These are phyloP conservation scores for Penicillium nordicum DNA, from an alignment of 2,329 filamentous ascomycete species.

Conservation along the genomic window DNA sequence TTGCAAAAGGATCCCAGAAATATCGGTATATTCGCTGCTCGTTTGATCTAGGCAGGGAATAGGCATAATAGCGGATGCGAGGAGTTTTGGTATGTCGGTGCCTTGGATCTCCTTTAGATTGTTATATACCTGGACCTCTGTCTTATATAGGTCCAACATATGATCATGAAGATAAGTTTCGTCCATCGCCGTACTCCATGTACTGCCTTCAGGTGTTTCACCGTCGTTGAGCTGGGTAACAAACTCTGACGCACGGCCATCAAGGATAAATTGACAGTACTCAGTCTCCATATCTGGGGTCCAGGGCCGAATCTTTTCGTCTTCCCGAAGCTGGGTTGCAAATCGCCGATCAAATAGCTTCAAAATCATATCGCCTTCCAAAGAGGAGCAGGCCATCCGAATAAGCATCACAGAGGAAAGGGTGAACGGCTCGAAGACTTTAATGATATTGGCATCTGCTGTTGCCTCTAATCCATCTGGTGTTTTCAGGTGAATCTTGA, in stretches of 20 bases:
- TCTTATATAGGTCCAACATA: conserved; percentile 10
- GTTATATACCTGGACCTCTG: conserved; percentile 15
- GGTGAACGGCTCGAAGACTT: conserved; percentile 16
- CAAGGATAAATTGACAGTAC: conserved; percentile 15
- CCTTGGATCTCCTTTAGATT: conserved; percentile 18
- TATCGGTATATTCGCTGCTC: conserved; percentile 3
- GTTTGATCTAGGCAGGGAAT: neutral
- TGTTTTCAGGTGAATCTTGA: neutral
- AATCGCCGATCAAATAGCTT: conserved; percentile 23
- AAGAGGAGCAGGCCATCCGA: conserved; percentile 2
- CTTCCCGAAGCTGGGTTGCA: conserved; percentile 10
- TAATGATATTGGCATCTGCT: conserved; percentile 6
- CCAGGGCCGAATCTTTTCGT: conserved; percentile 12
- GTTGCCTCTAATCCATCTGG: neutral
- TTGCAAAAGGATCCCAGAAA: neutral
- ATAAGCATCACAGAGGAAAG: conserved; percentile 18
- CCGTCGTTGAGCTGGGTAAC: no score
- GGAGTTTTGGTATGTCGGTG: conserved; percentile 12
- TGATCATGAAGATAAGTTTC: conserved; percentile 17
- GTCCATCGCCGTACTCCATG: no score
- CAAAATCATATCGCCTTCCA: conserved; percentile 13
- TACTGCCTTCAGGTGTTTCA: no score
- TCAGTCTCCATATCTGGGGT: conserved; percentile 10
- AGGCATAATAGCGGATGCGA: conserved; percentile 5
- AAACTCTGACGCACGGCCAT: neutral